Base-by-base conservation (phyloP, 495 filamentous ascomycete species). In the Penicillium waksmanii region DNA sequence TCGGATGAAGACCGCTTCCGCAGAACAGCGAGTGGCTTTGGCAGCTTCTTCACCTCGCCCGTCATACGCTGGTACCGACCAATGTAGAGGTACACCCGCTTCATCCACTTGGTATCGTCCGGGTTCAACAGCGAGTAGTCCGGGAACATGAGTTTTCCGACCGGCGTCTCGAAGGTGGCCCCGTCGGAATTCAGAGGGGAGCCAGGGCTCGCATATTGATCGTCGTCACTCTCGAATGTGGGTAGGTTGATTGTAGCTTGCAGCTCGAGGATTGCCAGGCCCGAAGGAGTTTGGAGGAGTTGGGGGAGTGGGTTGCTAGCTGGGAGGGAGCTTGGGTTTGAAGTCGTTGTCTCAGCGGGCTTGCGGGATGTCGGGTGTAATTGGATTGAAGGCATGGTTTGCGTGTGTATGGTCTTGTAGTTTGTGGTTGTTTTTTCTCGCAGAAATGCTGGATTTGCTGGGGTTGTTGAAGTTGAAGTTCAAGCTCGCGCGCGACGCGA, bases 11-110 rank as follows among this genome's bases (percentile, higher is more conserved):
- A 57, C 36, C 55, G 57, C 60, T 60, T 64, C 48, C 65, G 79
- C n/a, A 97, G 78, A 11, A 98, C 81, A 10, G 87, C 96, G 62
- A 97, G 66, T 12, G 93, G 86, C 57, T 85, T 89, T 4, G 80
- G 78, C 7, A 98, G 71, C 66, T 91, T 95, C 83, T 92, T 96
- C 9, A 96, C 87, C 71, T 98, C 92, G 10, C 95, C 95, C 1
- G 86, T 89, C 71, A 98, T 82, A 49, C 94, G 83, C 76, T 98
- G 95, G 67, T 97, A 89, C 71, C 87, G 82, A 11, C 95, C 95
- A 5, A 97, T 84, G 68, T 93, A 96, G 35, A 98, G 72, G 71
- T 95, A 91, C 25, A 91, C 92, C 38, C 82, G 77, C 73, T 93
- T 95, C 90, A 94, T 95, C 93, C 93, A 96, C 19, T 81, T 80